Base-by-base conservation (phyloP, 768 basidiomycete species). In the Pluteus cervinus region DNA sequence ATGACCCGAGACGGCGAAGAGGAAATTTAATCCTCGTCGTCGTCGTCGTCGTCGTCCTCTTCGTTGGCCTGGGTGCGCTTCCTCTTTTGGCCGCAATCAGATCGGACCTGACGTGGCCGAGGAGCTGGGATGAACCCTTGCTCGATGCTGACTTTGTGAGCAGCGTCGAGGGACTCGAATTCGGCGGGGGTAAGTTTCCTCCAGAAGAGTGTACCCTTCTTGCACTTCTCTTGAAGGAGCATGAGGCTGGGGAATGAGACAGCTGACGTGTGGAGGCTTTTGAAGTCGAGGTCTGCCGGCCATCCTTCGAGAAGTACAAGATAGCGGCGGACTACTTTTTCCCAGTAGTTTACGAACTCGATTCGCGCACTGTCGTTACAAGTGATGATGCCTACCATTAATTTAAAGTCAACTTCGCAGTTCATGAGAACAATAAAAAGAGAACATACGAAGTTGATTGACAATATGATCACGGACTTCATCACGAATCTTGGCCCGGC, bases 291-390 rank as follows among this genome's bases (percentile, higher is more conserved):
- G 1, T 38, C 20, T 8, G 6, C 24, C 5, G 44, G 46, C 51
- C 51, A 52, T 3, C 49, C 48, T 5, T 43, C 44, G 12, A 50
- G 29, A 2, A 46, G 29, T 7, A 52, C 49, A 4, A 30, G 29
- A 32, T 50, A 40, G 2, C 30, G 33, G 21, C 22, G 17, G 4
- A 46, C 46, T 28, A 48, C 30, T 24, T 50, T 46, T 0, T n/a
- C 12, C 49, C 44, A 48, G 34, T 50, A 48, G 5, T 40, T 25
- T 23, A 34, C 41, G 39, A 44, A 50, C 29, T 48, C 31, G 42
- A 50, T 48, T 9, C 29, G 21, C 6, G 42, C 46, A 14, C 26
- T 31, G 5, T 34, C 4, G 29, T 46, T 34, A 4, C 28, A 30
- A 10, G 41, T 39, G 24, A 43, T 37, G 29, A 12, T 11, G 16